Evolutionary conservation across 805 yeast genomes (phyloP), one percentile per base, ranked within the genome.

Genomic region (Suhomyces vadensis): DNA sequence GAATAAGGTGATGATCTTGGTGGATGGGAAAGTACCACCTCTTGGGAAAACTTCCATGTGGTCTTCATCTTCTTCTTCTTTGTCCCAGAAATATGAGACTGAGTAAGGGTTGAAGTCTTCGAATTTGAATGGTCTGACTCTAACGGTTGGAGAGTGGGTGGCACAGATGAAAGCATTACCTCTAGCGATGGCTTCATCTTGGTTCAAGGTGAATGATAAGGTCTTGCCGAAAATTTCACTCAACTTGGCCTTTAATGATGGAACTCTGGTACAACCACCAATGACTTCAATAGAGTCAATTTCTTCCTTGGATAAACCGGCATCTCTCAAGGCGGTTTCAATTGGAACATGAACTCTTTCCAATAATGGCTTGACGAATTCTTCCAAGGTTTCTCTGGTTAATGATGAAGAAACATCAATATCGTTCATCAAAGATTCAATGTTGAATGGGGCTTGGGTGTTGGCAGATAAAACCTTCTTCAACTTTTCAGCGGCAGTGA

Each of bases 161-260:
- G 99, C 99, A 72, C 99, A 94, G 63, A 94, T 87, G 73, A 94
- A 94, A 39, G 99, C 97, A 60, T 96, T 95, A 77, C 99, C 99
- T 72, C 92, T 88, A 45, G 99, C 98, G 67, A 92, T 86, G 52
- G 99, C 97, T 79, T 94, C 99, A 67, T 94, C 99, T 76, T 91
- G 97, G 81, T 94, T 94, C 73, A 95, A 82, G 57, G 98, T 95
- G 77, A 87, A 86, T 31, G 97, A 87, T 65, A 94, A 77, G 59
- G 50, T 54, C 67, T 87, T 87, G 14, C 50, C 62, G 66, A 94
- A 89, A 54, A 87, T 77, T 64, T 84, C 87, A 57, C 85, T 57
- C 57, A 94, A 78, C 63, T 80, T 85, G 57, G 83, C 79, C 80
- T 94, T 94, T 66, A 94, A 77, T 44, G 87, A 74, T 66, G 99